Percentiles rank a stretch among this genome's conserved stretches.
These are phyloP conservation scores for Circinella umbellata DNA, from an alignment of 371 early-diverging fungal species.

Conservation along the genomic window DNA sequence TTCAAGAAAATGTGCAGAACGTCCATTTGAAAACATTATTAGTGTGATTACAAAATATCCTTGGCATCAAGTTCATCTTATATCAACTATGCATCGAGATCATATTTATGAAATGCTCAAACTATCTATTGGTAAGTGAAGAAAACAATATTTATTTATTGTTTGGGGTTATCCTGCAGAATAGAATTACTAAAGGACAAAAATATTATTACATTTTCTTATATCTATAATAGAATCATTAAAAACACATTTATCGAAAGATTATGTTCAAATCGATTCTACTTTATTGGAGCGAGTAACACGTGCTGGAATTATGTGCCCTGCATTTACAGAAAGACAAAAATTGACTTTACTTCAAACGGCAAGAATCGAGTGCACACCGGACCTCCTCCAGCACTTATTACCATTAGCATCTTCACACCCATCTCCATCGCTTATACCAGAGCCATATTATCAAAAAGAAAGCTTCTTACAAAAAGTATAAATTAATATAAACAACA, in stretches of 20 bases:
- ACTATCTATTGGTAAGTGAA: slow-evolving; percentile 43
- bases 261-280: slow-evolving; percentile 65
- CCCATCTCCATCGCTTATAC: background rate
- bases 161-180: too few relatives aligned
- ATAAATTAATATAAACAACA: background rate
- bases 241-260: slow-evolving; percentile 61
- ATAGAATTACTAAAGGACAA: too few relatives aligned
- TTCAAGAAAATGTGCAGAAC: slow-evolving; percentile 77
- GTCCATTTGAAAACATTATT: slow-evolving; percentile 84
- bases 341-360: slow-evolving; percentile 67
- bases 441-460: slow-evolving; percentile 4
- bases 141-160: background rate
- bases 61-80: slow-evolving; percentile 70
- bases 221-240: slow-evolving; percentile 55
- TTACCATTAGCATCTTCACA: slow-evolving; percentile 7
- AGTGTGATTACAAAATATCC: slow-evolving; percentile 75
- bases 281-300: slow-evolving; percentile 64
- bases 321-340: slow-evolving; percentile 79
- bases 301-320: slow-evolving; percentile 69
- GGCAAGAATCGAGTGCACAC: slow-evolving; percentile 37
- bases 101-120: slow-evolving; percentile 81
- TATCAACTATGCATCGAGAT: slow-evolving; percentile 73
- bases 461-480: slow-evolving; percentile 10
- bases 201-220: background rate
- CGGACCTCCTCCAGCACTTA: slow-evolving; percentile 25